Base-by-base conservation (phyloP, 768 basidiomycete genomes). In the Panaeolus cyanescens region DNA sequence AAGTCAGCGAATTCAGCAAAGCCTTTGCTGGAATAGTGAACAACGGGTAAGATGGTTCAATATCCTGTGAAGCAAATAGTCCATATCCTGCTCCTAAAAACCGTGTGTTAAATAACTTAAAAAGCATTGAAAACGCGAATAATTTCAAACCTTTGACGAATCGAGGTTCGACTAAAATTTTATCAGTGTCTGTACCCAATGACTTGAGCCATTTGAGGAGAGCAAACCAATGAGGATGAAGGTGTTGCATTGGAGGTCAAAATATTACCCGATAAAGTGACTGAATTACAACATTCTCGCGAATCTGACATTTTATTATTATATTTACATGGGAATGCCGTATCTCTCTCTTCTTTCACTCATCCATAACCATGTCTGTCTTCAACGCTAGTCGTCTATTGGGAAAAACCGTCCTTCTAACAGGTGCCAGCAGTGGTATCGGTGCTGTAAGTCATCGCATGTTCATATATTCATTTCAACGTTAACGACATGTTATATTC, bases 361-460 rank as follows among this genome's bases (percentile, higher is more conserved):
- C 17, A 25, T 33, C 54, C 37, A 34, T 55, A 25, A 66, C 34
- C 56, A 92, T 92, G 91, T 89, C 91, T 32, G 74, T 95, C 56
- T 95, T 95, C 84, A 91, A 90, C 72, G 81, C 89, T 40, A 84
- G 90, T 56, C 87, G 90, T 67, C 77, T 95, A n/a, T 72, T 89
- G 37, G 90, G 90, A 68, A 94, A 95, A 76, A 93, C 88, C 32
- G 90, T 94, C 60, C 83, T 96, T 55, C 83, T 96, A 62, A 96
- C 95, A 30, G 95, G 95, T 20, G 94, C 95, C 4, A 92, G 91
- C 71, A 85, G 89, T 40, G 95, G 95, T 42, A 96, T 96, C 64
- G 95, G 95, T 59, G 90, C 93, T 59, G 92, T 93, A 68, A 71
- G 89, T 75, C 20, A n/a, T n/a, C n/a, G n/a, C 19, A 3, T 32